A percentile compares a stretch with the other conserved stretches of the same genome.
phyloP scores from a whole-genome alignment of 2,329 filamentous ascomycete genomes.

The Knufia fluminis region DNA sequence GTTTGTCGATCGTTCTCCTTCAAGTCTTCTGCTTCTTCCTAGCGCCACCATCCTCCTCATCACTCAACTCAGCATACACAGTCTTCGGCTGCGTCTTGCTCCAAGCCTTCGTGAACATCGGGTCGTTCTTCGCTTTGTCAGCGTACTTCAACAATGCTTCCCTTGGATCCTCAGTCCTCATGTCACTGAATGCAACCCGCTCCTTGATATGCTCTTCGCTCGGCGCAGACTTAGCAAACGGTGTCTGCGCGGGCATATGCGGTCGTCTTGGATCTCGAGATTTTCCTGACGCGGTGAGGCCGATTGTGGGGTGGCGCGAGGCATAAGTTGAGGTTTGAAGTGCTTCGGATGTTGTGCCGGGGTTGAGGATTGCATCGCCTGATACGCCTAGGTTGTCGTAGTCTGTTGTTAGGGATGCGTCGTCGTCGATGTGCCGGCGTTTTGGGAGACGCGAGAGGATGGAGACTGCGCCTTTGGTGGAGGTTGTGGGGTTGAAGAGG shows the following conservation, averaged over 20 bases:
- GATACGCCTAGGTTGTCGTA: constrained; percentile 65
- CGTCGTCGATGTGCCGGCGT: constrained; percentile 89
- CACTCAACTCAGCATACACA: constrained; percentile 81
- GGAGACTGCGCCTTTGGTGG: constrained; percentile 68
- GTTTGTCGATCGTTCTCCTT: constrained; percentile 1
- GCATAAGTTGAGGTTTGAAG: constrained; percentile 46
- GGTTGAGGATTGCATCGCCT: constrained; percentile 68
- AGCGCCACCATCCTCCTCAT: constrained; percentile 55
- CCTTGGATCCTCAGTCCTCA: constrained; percentile 92
- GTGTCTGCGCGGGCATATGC: constrained; percentile 74
- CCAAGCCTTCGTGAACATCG: constrained; percentile 91
- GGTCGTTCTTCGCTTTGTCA: constrained; percentile 83
- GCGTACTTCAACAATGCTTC: constrained; percentile 93
- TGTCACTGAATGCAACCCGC: constrained; percentile 78
- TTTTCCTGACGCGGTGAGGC: constrained; percentile 68
- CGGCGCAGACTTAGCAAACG: constrained; percentile 81
- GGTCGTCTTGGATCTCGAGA: constrained; percentile 73
- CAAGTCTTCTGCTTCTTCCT: constrained; percentile 46
- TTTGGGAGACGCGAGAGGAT: constrained; percentile 92
- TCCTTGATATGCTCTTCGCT: constrained; percentile 83
- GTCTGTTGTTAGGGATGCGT: constrained; percentile 77
- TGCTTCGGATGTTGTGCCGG: constrained; percentile 26
- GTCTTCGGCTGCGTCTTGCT: constrained; percentile 83
- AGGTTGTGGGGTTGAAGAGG: constrained; percentile 81
- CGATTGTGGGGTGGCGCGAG: constrained; percentile 57